A percentile compares a stretch with the other conserved stretches of the same genome.
These are phyloP conservation scores for Penicillium sp. DNA, from an alignment of 2,329 filamentous ascomycete species.

Conservation along the genomic window DNA sequence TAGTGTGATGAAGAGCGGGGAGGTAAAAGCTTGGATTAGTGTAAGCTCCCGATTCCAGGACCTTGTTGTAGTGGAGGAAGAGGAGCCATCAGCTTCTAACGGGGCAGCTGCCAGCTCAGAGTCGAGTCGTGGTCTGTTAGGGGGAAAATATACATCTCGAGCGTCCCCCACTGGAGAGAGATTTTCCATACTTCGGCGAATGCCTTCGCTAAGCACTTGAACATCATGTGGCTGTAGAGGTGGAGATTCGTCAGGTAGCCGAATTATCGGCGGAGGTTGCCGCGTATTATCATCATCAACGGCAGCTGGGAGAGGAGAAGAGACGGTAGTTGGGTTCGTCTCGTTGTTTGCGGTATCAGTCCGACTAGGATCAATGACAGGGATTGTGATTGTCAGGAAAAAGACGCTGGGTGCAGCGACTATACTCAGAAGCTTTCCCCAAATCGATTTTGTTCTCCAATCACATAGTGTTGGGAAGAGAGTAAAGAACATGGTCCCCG, in stretches of 20 bases:
- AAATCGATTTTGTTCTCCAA: constrained; percentile 78
- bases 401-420: constrained; percentile 89
- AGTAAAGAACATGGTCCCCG: constrained; percentile 65
- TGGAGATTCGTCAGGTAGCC: constrained; percentile 36
- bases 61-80: constrained; percentile 31
- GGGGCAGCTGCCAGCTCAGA: constrained; percentile 35
- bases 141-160: background rate
- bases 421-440: constrained; percentile 76
- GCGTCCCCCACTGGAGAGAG: background rate
- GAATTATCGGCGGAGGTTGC: constrained; percentile 23
- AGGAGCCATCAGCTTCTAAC: constrained; percentile 20
- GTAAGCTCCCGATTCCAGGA: constrained; percentile 92
- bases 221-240: constrained; percentile 21
- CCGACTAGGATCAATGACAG: constrained; percentile 73
- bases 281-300: constrained; percentile 24
- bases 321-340: background rate
- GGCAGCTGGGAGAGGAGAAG: constrained; percentile 25
- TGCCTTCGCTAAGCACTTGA: background rate
- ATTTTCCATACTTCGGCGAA: background rate
- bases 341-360: constrained; percentile 41
- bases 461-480: constrained; percentile 82
- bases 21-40: constrained; percentile 77
- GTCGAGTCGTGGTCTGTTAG: constrained; percentile 28
- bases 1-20: constrained; percentile 75
- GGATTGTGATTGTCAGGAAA: constrained; percentile 80